phyloP scores from a whole-genome alignment of 2,329 filamentous ascomycete species.

The Emergomyces africanus region DNA sequence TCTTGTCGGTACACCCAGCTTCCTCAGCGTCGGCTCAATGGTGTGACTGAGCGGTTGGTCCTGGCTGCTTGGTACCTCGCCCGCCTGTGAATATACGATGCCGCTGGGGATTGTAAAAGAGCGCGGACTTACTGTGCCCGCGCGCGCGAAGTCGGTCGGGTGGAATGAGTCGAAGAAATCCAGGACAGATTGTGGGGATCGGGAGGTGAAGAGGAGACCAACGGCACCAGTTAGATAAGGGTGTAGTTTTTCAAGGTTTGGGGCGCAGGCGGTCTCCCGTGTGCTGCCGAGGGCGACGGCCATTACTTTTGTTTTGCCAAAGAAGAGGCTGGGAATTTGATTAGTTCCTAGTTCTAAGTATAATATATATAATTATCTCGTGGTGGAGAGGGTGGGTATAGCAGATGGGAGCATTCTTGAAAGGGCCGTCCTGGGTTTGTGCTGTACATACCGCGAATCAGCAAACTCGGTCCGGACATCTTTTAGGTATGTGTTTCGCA shows the following conservation, averaged over 20 bases:
- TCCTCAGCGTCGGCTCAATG: constrained; percentile 79
- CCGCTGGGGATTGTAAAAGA: constrained; percentile 72
- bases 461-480: constrained; percentile 72
- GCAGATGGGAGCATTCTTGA: background rate
- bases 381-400: background rate
- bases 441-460: constrained; percentile 60
- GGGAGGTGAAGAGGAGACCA: constrained; percentile 81
- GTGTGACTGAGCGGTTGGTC: constrained; percentile 81
- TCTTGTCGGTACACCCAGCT: constrained; percentile 77
- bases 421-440: constrained; percentile 9
- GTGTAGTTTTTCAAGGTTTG: constrained; percentile 59
- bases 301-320: constrained; percentile 99
- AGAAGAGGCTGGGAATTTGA: constrained; percentile 63
- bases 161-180: constrained; percentile 60
- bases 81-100: constrained; percentile 63
- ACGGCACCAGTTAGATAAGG: constrained; percentile 67
- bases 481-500: constrained; percentile 95
- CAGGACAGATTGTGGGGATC: constrained; percentile 52
- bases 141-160: constrained; percentile 81
- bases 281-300: constrained; percentile 76
- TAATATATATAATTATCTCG: background rate
- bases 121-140: constrained; percentile 62
- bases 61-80: constrained; percentile 64
- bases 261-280: constrained; percentile 65
- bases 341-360: background rate